phyloP scores from a whole-genome alignment of 192 early-diverging fungal species.

The Linnemannia hyalina region DNA sequence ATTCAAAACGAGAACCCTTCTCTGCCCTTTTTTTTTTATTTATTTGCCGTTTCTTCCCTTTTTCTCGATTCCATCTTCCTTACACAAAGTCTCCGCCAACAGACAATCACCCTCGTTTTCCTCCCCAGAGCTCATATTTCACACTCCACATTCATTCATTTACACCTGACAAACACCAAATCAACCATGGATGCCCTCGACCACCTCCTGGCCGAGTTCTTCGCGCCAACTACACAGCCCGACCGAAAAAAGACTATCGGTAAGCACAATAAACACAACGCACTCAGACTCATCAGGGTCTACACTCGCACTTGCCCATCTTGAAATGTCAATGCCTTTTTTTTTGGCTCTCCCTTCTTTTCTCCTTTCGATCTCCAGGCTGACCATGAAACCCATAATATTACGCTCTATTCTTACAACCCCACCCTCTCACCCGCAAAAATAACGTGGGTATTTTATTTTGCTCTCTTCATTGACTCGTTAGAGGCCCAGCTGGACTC shows the following conservation, averaged over 20 bases:
- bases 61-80: not conserved
- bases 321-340: not conserved
- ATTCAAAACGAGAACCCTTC: not conserved
- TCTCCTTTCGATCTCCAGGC: slow-evolving; percentile 4
- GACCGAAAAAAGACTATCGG: slow-evolving; percentile 49
- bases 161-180: not conserved
- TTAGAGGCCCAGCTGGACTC: slow-evolving; percentile 47
- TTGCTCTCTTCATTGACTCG: not conserved
- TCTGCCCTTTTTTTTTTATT: not conserved
- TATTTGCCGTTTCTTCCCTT: not conserved
- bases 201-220: slow-evolving; percentile 50
- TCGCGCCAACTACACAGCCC: slow-evolving; percentile 31
- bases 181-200: slow-evolving; percentile 44
- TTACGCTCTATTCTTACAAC: not conserved
- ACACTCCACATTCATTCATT: not conserved
- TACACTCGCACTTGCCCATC: too few relatives aligned
- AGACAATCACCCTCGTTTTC: not conserved
- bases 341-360: not conserved
- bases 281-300: not conserved
- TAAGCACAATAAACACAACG: not conserved
- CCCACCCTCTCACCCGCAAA: not conserved
- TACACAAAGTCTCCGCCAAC: not conserved
- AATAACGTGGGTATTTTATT: not conserved
- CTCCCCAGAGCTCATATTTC: not conserved
- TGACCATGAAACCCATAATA: slow-evolving; percentile 5